phyloP scores from a whole-genome alignment of 306 rosid species.

The Citrullus colocynthis region DNA sequence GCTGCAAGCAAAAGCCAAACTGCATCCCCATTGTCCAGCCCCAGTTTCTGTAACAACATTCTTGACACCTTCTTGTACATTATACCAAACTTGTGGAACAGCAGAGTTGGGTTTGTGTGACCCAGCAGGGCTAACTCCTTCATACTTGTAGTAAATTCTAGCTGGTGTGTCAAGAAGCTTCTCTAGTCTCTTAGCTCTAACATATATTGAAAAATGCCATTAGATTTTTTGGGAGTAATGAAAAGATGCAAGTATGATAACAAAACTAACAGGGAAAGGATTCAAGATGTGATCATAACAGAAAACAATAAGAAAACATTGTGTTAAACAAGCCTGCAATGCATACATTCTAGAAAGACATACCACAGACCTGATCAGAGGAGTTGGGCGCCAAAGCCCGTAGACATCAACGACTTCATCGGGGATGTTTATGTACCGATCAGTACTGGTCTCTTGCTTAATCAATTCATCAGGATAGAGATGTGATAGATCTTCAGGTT shows the following conservation, averaged over 20 bases:
- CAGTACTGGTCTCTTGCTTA: conserved; percentile 56
- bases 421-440: conserved; percentile 67
- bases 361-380: conserved; percentile 61
- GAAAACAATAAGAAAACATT: too few species aligned
- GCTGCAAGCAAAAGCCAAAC: conserved; percentile 89
- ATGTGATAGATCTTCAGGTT: conserved; percentile 68
- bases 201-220: too few species aligned
- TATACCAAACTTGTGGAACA: conserved; percentile 91
- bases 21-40: conserved; percentile 97
- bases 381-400: conserved; percentile 91
- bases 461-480: conserved; percentile 66
- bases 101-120: conserved; percentile 93
- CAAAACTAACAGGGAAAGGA: too few species aligned
- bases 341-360: too few species aligned
- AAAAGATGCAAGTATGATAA: too few species aligned
- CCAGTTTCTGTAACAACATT: conserved; percentile 93
- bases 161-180: conserved; percentile 87
- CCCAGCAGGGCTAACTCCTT: conserved; percentile 92
- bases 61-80: conserved; percentile 67
- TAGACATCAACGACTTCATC: conserved; percentile 69
- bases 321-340: too few species aligned
- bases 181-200: conserved; percentile 92
- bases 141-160: conserved; percentile 86
- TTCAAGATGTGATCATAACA: too few species aligned
- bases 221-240: too few species aligned